phyloP scores from a whole-genome alignment of 805 yeast species.

The Metschnikowia matae region DNA sequence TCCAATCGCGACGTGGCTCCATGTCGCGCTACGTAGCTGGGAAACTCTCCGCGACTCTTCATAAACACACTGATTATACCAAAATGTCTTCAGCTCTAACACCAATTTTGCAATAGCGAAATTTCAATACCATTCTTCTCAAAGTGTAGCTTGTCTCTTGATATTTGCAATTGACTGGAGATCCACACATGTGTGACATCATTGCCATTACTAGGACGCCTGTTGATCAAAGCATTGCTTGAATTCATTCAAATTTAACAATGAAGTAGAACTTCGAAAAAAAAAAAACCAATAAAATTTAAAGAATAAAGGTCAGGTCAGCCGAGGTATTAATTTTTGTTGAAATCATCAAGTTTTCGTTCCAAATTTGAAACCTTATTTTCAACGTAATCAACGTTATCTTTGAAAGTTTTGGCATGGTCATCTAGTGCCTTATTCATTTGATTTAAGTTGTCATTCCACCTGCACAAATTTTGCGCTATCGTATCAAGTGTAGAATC shows the following conservation, averaged over 20 bases:
- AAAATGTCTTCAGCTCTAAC: background rate
- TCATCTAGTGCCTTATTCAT: conserved; percentile 23
- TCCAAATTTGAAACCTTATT: conserved; percentile 8
- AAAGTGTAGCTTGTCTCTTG: background rate
- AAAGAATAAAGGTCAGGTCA: background rate
- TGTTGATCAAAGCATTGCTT: background rate
- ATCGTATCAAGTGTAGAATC: conserved; percentile 27
- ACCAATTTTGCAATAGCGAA: background rate
- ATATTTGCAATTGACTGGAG: background rate
- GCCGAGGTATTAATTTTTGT: background rate
- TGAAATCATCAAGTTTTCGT: background rate
- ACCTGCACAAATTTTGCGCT: conserved; percentile 23
- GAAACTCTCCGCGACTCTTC: conserved; percentile 2
- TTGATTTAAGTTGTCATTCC: conserved; percentile 26
- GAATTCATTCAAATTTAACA: background rate
- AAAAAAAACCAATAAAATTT: background rate
- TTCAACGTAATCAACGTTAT: conserved; percentile 21
- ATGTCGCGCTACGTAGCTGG: background rate
- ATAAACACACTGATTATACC: background rate
- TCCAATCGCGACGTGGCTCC: background rate
- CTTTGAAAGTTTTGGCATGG: conserved; percentile 21
- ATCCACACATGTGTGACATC: background rate
- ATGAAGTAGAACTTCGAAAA: background rate
- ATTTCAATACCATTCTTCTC: background rate
- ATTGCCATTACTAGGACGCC: background rate